Conservation (phyloP, 176 grass and related monocot genomes). For the Aegilops tauschii region DNA sequence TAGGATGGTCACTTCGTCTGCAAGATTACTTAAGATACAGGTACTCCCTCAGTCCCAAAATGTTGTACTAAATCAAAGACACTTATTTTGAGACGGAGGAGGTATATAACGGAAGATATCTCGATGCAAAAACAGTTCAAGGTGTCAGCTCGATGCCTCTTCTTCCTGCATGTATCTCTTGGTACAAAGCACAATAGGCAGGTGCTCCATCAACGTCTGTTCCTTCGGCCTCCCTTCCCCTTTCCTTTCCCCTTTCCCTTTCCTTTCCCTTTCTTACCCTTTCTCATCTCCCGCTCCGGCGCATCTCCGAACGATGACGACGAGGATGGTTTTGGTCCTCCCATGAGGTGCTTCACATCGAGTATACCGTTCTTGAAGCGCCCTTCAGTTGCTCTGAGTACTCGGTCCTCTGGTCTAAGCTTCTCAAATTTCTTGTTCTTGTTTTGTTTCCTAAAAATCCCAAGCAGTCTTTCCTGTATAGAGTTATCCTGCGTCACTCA, state of each 20-base stretch:
- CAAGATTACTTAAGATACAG: not conserved
- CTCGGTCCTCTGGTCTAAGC: slow-evolving; percentile 61
- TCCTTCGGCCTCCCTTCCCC: slow-evolving; percentile 56
- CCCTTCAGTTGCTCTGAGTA: slow-evolving; percentile 73
- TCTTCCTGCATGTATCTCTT: not conserved
- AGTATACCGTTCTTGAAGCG: slow-evolving; percentile 90
- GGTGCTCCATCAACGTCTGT: slow-evolving; percentile 34
- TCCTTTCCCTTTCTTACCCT: slow-evolving; percentile 48
- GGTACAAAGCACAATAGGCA: not conserved
- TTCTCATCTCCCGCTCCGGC: slow-evolving; percentile 35
- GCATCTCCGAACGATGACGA: slow-evolving; percentile 41
- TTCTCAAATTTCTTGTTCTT: slow-evolving; percentile 52
- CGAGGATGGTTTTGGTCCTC: slow-evolving; percentile 35
- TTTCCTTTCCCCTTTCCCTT: slow-evolving; percentile 51
- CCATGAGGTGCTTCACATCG: slow-evolving; percentile 77
- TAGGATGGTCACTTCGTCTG: not conserved
- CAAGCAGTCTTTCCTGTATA: slow-evolving; percentile 71
- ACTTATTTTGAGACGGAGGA: too few species aligned
- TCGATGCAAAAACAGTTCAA: not conserved
- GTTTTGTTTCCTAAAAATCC: slow-evolving; percentile 54
- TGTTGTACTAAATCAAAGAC: too few species aligned
- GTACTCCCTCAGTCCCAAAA: too few species aligned
- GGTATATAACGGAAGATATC: not conserved
- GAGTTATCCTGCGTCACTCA: slow-evolving; percentile 10
- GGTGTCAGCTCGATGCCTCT: not conserved